Evolutionary conservation across 164 flowering plant genomes (phyloP), one percentile per base, ranked within the genome.

Genomic region (Euptelea pleiosperma): DNA sequence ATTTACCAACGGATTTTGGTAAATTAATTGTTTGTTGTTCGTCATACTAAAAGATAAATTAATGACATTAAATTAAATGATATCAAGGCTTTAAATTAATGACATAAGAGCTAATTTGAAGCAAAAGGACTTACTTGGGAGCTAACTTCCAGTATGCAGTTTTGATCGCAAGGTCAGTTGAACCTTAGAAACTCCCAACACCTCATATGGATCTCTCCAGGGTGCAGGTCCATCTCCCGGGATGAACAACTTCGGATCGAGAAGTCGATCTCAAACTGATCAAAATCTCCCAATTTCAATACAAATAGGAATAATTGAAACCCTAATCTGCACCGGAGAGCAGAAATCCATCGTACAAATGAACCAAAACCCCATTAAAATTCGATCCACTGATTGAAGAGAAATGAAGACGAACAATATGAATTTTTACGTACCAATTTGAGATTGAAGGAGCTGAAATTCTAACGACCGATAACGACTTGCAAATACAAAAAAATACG

Each of bases 121-220:
- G 36, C 42, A 55, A 61, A 43, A 55, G 35, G 41, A 58, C 70
- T 61, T 37, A 63, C 64, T 50, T 64, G 54, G 61, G 61, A 25
- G 69, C 64, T 46, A 57, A 53, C 40, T 58, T 70, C 19, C 62
- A 56, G 46, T 18, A 63, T 29, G 67, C 60, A 58, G 61, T 19
- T 51, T 62, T 62, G 61, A 65, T 65, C 53, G 66, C 71, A 36
- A 69, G 51, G 18, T 63, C 58, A 57, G 41, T 46, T 28, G 64
- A 63, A 51, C 65, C 71, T 67, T 56, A 60, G 61, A 63, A 57
- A 64, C 49, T 22, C 61, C 58, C 62, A 73, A 65, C 29, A 60
- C 65, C 52, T 51, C 71, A 40, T 59, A 70, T 9, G 62, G 65
- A 33, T 61, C 67, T 58, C 52, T 51, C 30, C 26, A 34, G 33